A percentile compares a stretch with the other conserved stretches of the same genome.
phyloP scores from a whole-genome alignment of 257 asterid genomes.

The Forsythia viridissima region DNA sequence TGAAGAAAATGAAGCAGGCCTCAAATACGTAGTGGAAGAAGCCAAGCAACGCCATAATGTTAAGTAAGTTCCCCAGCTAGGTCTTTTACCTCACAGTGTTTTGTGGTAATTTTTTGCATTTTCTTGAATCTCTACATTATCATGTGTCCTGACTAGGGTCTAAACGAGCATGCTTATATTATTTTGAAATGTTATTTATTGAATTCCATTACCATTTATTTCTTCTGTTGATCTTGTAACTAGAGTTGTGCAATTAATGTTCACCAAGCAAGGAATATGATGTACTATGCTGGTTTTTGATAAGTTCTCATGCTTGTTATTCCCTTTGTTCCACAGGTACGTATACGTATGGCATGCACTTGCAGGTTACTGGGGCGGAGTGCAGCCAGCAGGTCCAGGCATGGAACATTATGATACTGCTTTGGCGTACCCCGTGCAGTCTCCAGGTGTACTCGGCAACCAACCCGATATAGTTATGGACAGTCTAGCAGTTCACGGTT shows the following conservation, averaged over 20 bases:
- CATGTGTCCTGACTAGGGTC: not conserved
- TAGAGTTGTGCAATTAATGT: not conserved
- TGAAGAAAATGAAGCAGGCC: slow-evolving; percentile 55
- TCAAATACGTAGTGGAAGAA: slow-evolving; percentile 65
- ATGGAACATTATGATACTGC: slow-evolving; percentile 85
- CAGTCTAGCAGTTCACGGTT: slow-evolving; percentile 86
- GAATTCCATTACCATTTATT: not conserved
- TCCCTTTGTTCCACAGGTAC: slow-evolving; percentile 38
- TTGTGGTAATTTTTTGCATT: not conserved
- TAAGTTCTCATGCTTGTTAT: not conserved
- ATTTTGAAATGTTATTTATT: not conserved
- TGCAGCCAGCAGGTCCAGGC: slow-evolving; percentile 89
- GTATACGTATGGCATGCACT: slow-evolving; percentile 90
- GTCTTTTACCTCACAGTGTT: not conserved
- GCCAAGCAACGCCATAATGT: slow-evolving; percentile 66
- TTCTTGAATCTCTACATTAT: not conserved
- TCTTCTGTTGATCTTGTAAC: not conserved
- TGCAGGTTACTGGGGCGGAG: slow-evolving; percentile 98
- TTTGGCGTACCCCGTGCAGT: slow-evolving; percentile 82
- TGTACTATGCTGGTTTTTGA: not conserved
- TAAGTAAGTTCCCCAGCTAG: slow-evolving; percentile 45
- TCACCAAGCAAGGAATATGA: not conserved
- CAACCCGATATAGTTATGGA: slow-evolving; percentile 97
- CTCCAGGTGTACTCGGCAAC: slow-evolving; percentile 89
- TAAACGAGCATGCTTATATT: not conserved